Conservation (phyloP, 805 yeast species). For the Alloascoidea hylecoeti region DNA sequence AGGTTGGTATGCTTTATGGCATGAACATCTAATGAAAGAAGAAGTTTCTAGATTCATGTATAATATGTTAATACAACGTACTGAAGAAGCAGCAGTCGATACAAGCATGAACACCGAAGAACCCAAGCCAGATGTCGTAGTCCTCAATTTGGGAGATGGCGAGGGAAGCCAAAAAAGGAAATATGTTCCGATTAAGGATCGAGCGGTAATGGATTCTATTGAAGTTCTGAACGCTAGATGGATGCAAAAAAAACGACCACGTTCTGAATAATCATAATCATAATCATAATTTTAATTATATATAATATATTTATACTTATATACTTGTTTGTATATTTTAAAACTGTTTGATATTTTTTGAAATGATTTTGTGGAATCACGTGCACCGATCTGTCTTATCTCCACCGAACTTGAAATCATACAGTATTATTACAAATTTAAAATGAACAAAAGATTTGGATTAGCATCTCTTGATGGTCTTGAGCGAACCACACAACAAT, state of each 20-base stretch:
- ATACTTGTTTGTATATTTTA: too few relatives aligned
- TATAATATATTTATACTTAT: too few relatives aligned
- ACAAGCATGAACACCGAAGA: conserved; percentile 10
- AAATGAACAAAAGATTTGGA: conserved; percentile 24
- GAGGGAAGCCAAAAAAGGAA: conserved; percentile 39
- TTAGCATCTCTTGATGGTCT: conserved; percentile 28
- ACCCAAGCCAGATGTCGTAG: conserved; percentile 20
- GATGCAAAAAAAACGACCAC: conserved; percentile 27
- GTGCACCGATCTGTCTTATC: too few relatives aligned
- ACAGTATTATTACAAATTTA: too few relatives aligned
- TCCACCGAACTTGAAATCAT: too few relatives aligned
- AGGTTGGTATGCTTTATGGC: conserved; percentile 32
- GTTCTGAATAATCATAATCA: too few relatives aligned
- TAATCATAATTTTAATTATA: too few relatives aligned
- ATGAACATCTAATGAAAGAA: conserved; percentile 43
- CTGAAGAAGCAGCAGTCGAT: conserved; percentile 2
- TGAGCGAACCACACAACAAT: conserved; percentile 23
- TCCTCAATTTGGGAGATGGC: conserved; percentile 81
- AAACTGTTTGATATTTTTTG: too few relatives aligned
- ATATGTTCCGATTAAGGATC: conserved; percentile 41
- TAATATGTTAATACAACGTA: conserved; percentile 13
- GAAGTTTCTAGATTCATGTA: conserved; percentile 37
- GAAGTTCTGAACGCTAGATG: conserved; percentile 58
- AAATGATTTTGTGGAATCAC: too few relatives aligned
- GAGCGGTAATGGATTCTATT: conserved; percentile 50